A percentile compares a stretch with the other conserved stretches of the same genome.
These are phyloP conservation scores for Neolentinus lepideus DNA, from an alignment of 1,284 basidiomycete genomes.

Conservation along the genomic window DNA sequence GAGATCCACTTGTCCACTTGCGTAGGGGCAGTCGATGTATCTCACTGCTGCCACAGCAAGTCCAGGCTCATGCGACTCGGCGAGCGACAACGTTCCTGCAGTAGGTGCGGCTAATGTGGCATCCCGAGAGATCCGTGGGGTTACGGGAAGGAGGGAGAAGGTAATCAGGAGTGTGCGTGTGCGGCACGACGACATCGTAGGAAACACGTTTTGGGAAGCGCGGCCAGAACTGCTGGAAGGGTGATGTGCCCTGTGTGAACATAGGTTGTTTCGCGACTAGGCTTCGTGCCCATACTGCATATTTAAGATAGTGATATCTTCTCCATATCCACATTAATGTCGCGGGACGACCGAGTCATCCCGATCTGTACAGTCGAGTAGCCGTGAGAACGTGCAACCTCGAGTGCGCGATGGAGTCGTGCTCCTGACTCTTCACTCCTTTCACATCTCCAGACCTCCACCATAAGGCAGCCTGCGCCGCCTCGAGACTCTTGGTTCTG, in stretches of 20 bases:
- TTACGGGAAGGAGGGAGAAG: slow-evolving; percentile 25
- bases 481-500: not conserved
- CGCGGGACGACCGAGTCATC: too few species aligned
- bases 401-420: not conserved
- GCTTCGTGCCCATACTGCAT: too few species aligned
- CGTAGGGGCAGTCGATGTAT: slow-evolving; percentile 3
- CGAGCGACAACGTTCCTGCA: not conserved
- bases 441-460: not conserved
- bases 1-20: too few species aligned
- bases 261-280: too few species aligned
- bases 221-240: slow-evolving; percentile 36
- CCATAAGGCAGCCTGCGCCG: not conserved
- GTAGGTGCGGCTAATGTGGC: not conserved
- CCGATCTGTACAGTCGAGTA: not conserved
- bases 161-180: slow-evolving; percentile 38
- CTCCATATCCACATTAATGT: too few species aligned
- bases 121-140: not conserved
- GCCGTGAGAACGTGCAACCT: not conserved
- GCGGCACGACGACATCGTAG: slow-evolving; percentile 80
- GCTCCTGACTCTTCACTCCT: not conserved
- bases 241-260: not conserved
- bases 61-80: not conserved
- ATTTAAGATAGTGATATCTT: too few species aligned
- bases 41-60: not conserved
- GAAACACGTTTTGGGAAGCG: slow-evolving; percentile 71